Conservation (phyloP, 139 green algal species). For the Coccomyxa sp. region DNA sequence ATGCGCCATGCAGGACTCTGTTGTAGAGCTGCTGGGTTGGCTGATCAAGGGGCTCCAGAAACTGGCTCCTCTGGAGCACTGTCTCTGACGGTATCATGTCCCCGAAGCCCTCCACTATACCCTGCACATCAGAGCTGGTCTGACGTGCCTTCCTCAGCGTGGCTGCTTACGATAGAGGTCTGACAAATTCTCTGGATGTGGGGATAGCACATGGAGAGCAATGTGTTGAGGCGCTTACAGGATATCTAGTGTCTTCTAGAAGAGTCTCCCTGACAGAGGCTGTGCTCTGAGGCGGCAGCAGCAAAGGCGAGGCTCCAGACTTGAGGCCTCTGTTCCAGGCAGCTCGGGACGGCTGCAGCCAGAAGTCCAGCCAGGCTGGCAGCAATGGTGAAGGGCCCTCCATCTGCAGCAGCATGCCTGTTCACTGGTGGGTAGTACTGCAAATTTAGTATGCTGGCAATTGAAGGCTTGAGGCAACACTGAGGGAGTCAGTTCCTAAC, state of each 20-base stretch:
- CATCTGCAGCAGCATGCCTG: no score
- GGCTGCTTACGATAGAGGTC: neutral
- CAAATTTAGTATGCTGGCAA: no score
- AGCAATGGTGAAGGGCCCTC: slow-evolving; percentile 62
- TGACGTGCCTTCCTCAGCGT: neutral
- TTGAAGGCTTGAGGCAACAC: no score
- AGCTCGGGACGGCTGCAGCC: slow-evolving; percentile 36
- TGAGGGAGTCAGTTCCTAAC: no score
- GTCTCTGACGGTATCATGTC: slow-evolving; percentile 34
- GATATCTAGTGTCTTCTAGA: neutral
- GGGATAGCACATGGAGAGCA: neutral
- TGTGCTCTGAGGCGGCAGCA: slow-evolving; percentile 11
- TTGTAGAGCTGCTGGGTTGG: slow-evolving; percentile 22
- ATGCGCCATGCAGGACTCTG: neutral
- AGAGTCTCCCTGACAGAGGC: neutral
- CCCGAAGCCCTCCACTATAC: neutral
- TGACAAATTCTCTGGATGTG: neutral
- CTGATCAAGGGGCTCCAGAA: slow-evolving; percentile 52
- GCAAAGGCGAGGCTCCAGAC: slow-evolving; percentile 48
- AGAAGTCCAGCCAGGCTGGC: slow-evolving; percentile 71
- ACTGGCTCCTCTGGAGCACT: slow-evolving; percentile 61
- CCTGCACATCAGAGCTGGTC: neutral
- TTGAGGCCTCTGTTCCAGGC: slow-evolving; percentile 15
- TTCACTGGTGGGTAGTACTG: no score
- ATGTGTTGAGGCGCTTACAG: neutral